Evolutionary conservation across 1,284 basidiomycete species (phyloP).

Genomic region (Tremellales sp.): DNA sequence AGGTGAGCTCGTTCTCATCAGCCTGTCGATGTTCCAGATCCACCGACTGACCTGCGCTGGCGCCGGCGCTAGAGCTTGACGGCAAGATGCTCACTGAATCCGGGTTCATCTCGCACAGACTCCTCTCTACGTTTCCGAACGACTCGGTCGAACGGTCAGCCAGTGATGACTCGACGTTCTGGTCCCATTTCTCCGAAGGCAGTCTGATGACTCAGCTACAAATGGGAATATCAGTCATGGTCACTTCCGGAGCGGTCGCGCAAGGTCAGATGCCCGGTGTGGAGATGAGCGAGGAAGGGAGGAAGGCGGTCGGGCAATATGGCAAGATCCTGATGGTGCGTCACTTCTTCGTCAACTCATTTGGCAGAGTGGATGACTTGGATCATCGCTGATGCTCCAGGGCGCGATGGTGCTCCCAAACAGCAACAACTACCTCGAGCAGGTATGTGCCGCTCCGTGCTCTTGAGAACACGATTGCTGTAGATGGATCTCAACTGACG

Average conservation of each 20-base stretch:
- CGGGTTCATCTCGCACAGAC: constrained; percentile 29
- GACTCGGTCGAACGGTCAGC: constrained; percentile 17
- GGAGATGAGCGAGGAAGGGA: constrained; percentile 15
- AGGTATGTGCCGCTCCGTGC: constrained; percentile 1
- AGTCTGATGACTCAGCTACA: constrained; percentile 36
- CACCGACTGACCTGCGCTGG: constrained; percentile 7
- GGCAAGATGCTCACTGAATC: constrained; percentile 31
- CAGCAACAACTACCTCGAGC: constrained; percentile 1
- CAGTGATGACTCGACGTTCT: constrained; percentile 24
- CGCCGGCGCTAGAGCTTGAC: constrained; percentile 32
- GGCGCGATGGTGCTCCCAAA: neutral
- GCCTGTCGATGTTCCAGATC: neutral
- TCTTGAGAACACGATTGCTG: neutral
- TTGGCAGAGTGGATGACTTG: neutral
- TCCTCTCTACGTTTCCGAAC: constrained; percentile 17
- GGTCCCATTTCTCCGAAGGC: constrained; percentile 39
- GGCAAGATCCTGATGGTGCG: constrained; percentile 20
- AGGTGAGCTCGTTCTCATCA: constrained; percentile 8
- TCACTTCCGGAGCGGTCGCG: constrained; percentile 2
- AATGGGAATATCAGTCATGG: constrained; percentile 16
- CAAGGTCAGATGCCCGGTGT: constrained; percentile 6
- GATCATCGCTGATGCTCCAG: too few species aligned
- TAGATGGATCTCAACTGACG: neutral
- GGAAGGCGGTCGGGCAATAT: constrained; percentile 18
- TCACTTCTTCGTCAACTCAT: neutral